phyloP scores from a whole-genome alignment of 805 yeast species.

The Nakazawaea molendinolei region DNA sequence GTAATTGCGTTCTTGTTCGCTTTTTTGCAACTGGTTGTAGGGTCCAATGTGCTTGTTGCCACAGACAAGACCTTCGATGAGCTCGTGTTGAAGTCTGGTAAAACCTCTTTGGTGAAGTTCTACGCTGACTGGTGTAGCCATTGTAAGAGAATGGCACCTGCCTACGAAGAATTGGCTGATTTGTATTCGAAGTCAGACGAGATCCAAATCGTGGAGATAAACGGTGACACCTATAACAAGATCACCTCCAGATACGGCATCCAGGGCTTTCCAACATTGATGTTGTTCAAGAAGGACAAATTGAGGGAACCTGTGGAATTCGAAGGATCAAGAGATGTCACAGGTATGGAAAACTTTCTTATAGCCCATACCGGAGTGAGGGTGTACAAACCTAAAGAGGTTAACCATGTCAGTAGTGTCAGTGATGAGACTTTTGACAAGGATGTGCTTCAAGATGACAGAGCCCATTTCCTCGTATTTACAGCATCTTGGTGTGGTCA shows the following conservation, averaged over 20 bases:
- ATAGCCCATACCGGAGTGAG: conserved; percentile 27
- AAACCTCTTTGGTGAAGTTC: conserved; percentile 71
- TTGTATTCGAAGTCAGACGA: conserved; percentile 27
- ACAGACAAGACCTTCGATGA: conserved; percentile 47
- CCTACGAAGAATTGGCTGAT: conserved; percentile 42
- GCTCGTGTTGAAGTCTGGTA: conserved; percentile 51
- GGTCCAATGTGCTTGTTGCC: conserved; percentile 32
- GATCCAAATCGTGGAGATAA: conserved; percentile 46
- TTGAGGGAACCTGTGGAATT: conserved; percentile 44
- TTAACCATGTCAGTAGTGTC: conserved; percentile 18
- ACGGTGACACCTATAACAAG: conserved; percentile 52
- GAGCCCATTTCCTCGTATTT: conserved; percentile 41
- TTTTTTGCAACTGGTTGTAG: conserved; percentile 8
- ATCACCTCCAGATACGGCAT: conserved; percentile 44
- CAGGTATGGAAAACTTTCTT: conserved; percentile 44
- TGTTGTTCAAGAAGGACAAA: conserved; percentile 45
- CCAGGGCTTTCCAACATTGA: conserved; percentile 61
- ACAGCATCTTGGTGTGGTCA: conserved; percentile 58
- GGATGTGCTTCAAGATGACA: conserved; percentile 27
- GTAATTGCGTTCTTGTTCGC: background rate
- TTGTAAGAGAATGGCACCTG: conserved; percentile 53
- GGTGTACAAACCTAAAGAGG: conserved; percentile 17
- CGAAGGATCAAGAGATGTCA: conserved; percentile 45
- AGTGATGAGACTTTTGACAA: conserved; percentile 38
- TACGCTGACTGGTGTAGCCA: conserved; percentile 73